These are phyloP conservation scores for Salvia miltiorrhiza DNA, from an alignment of 257 asterid species.

Conservation along the genomic window DNA sequence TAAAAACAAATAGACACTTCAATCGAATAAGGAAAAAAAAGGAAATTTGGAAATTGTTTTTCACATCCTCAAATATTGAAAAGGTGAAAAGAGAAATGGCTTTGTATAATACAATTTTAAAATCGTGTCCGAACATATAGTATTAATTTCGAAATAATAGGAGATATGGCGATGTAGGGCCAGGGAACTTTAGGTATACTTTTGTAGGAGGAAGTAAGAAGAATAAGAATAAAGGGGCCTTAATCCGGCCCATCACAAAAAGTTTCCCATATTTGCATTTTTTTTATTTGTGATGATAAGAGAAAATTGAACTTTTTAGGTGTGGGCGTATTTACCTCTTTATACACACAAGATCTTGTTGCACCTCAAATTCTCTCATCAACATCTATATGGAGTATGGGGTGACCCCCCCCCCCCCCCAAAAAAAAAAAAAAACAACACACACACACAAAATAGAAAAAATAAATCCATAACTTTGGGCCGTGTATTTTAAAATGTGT, in stretches of 20 bases:
- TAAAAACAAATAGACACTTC: background rate
- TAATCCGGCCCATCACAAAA: constrained; percentile 19
- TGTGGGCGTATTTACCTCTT: background rate
- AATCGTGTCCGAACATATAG: too few species aligned
- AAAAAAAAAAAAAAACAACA: too few species aligned
- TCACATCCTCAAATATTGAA: background rate
- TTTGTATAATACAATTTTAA: too few species aligned
- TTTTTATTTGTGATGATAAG: constrained; percentile 7
- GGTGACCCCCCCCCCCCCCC: background rate
- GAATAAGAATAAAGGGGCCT: constrained; percentile 35
- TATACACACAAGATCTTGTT: constrained; percentile 11
- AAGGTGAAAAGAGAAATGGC: background rate
- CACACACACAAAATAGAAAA: background rate
- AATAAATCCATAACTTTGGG: too few species aligned
- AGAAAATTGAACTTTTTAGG: constrained; percentile 4
- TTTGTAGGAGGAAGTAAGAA: constrained; percentile 3
- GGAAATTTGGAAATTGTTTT: constrained; percentile 7
- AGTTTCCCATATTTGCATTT: constrained; percentile 23
- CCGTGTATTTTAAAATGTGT: too few species aligned
- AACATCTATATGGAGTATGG: constrained; percentile 12
- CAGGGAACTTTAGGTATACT: constrained; percentile 18
- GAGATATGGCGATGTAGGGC: constrained; percentile 20
- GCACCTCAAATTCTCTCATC: constrained; percentile 13
- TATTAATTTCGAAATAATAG: too few species aligned
- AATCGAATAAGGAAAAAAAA: background rate